Percentiles rank a stretch among this genome's conserved stretches.
These are phyloP conservation scores for Pholiota molesta DNA, from an alignment of 768 basidiomycete species.

Conservation along the genomic window DNA sequence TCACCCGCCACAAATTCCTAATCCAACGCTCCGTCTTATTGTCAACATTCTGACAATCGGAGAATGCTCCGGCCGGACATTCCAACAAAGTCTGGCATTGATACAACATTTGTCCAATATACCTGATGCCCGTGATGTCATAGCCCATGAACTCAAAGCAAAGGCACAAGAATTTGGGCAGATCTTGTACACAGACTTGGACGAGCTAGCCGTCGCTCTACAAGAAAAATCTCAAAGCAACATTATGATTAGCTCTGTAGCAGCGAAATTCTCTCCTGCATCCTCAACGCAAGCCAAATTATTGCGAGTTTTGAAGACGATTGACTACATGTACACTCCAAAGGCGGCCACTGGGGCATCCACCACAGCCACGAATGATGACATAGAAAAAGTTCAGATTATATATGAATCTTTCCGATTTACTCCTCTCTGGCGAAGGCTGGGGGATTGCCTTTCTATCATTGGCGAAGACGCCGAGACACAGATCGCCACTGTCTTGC, in stretches of 20 bases:
- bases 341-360: constrained; percentile 35
- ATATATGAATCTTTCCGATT: constrained; percentile 95
- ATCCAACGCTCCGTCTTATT: constrained; percentile 82
- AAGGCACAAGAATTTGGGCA: constrained; percentile 91
- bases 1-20: constrained; percentile 83
- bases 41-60: constrained; percentile 98
- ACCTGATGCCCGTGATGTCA: constrained; percentile 84
- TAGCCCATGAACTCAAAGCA: constrained; percentile 83
- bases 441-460: constrained; percentile 86
- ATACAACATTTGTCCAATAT: constrained; percentile 93
- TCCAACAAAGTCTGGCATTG: constrained; percentile 88
- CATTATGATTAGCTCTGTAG: constrained; percentile 64
- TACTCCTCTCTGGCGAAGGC: constrained; percentile 82
- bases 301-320: constrained; percentile 91
- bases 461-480: constrained; percentile 81
- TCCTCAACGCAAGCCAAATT: constrained; percentile 97
- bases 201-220: constrained; percentile 70
- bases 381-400: constrained; percentile 79
- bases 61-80: constrained; percentile 95
- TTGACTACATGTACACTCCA: constrained; percentile 94
- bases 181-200: constrained; percentile 72
- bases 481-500: constrained; percentile 88
- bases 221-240: constrained; percentile 53
- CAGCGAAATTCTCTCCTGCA: constrained; percentile 90
- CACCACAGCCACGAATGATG: constrained; percentile 43